Evolutionary conservation across 2,329 filamentous ascomycete genomes (phyloP).

Genomic region (Myriosclerotinia scirpicola): DNA sequence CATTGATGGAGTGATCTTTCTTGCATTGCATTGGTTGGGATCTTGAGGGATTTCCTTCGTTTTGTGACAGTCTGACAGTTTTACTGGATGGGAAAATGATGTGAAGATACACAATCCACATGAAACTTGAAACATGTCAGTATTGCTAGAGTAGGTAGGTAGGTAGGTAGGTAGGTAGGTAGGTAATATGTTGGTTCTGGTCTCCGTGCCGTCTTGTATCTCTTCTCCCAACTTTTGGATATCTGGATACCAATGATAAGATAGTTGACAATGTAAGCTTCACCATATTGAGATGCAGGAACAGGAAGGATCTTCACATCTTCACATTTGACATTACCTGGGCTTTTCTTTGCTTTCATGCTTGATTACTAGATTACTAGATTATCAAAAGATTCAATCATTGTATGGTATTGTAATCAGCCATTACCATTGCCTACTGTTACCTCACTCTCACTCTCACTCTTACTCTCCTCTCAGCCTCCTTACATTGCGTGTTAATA

Average conservation of each 20-base stretch:
- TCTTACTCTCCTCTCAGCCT: not conserved
- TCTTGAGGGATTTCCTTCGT: not conserved
- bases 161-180: not conserved
- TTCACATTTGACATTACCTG: too few species aligned
- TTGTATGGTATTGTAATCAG: not conserved
- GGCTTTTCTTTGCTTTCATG: too few species aligned
- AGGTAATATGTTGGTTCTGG: too few species aligned
- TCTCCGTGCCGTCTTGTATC: too few species aligned
- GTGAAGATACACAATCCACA: not conserved
- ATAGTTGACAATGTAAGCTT: too few species aligned
- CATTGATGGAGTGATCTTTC: not conserved
- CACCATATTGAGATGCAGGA: too few species aligned
- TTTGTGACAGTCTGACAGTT: not conserved
- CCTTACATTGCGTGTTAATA: constrained; percentile 8
- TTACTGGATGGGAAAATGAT: not conserved
- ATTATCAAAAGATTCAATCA: not conserved
- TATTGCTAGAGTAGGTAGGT: not conserved
- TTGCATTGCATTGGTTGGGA: constrained; percentile 1
- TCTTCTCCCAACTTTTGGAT: too few species aligned
- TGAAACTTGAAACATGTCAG: not conserved
- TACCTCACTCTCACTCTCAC: too few species aligned
- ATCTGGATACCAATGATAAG: too few species aligned
- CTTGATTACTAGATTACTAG: too few species aligned
- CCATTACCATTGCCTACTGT: not conserved
- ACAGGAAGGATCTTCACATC: too few species aligned